Evolutionary conservation across 2,329 filamentous ascomycete genomes (phyloP), one percentile per base, ranked within the genome.

Genomic region (Metarhizium brunneum): DNA sequence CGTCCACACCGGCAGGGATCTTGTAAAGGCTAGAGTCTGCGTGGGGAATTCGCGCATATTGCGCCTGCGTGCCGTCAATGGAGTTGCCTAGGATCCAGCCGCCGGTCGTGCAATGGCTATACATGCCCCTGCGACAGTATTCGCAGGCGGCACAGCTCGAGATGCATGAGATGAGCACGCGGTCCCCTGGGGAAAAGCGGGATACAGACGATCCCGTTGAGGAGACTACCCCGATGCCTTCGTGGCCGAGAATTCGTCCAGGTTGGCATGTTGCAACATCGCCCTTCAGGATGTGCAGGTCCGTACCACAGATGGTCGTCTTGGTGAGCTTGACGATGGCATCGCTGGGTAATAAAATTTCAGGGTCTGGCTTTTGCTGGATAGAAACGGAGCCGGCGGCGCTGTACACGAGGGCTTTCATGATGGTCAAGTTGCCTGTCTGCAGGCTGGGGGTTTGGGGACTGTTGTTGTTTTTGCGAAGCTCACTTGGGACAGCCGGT

Each of bases 81-180:
- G 68, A 69, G 61, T 83, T 76, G 20, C 80, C 80, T 2, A 83
- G 67, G 5, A 75, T 70, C 80, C 80, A 83, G 4, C 80, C 79
- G 30, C 78, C 79, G 13, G 72, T 75, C 7, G 69, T 69, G 64
- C 80, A 83, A 59, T 80, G 77, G 32, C 76, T 77, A 56, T 71
- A 69, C 74, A 82, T 79, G 25, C 74, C 75, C 50, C 66, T 67
- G 6, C 73, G 72, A 59, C 80, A 83, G 63, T 75, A 78, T 20
- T 69, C 66, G 63, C 81, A 84, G 1, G 68, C 71, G 0, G 73
- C 75, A 62, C 80, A 83, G 53, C 72, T 72, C 1, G 71, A 75
- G 57, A 82, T 78, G 61, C 73, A 76, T 10, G 73, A 73, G 58
- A 80, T 75, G 6, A 84, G 65, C 0, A 83, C 80, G 13, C 65